Percentiles rank a stretch among this genome's conserved stretches.
Evolutionary conservation across 805 yeast genomes (phyloP).

Genomic region (Wickerhamiella shivajii): DNA sequence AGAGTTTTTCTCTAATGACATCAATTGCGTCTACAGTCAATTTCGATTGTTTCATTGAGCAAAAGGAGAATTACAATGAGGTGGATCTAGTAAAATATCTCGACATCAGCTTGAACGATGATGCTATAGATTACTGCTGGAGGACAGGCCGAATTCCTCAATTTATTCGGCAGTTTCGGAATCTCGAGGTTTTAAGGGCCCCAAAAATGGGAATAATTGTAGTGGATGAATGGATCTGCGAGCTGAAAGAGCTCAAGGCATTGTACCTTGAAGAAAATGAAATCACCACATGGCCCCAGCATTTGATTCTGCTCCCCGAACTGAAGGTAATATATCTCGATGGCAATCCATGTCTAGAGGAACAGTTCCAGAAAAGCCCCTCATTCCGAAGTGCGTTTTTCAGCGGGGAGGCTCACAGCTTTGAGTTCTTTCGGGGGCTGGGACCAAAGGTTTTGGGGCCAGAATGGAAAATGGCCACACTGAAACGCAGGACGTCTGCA

Average conservation of each 20-base stretch:
- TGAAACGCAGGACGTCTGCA: too few species aligned
- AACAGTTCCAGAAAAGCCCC: slow-evolving; percentile 14
- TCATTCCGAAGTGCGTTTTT: slow-evolving; percentile 14
- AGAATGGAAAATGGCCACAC: too few species aligned
- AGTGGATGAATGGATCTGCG: slow-evolving; percentile 20
- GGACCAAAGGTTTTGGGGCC: not conserved
- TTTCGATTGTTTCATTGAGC: too few species aligned
- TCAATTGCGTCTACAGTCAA: too few species aligned
- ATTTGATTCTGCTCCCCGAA: slow-evolving; percentile 13
- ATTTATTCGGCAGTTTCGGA: slow-evolving; percentile 16
- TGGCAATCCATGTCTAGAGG: slow-evolving; percentile 21
- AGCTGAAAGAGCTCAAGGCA: slow-evolving; percentile 15
- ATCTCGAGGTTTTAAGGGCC: slow-evolving; percentile 17
- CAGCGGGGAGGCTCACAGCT: not conserved
- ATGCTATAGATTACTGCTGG: slow-evolving; percentile 12
- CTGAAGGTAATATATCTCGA: slow-evolving; percentile 17
- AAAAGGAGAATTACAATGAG: too few species aligned
- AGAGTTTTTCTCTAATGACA: too few species aligned
- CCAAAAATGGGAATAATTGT: slow-evolving; percentile 16
- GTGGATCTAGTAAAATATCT: too few species aligned
- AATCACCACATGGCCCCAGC: slow-evolving; percentile 22
- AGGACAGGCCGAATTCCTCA: slow-evolving; percentile 19
- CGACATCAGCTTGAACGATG: slow-evolving; percentile 14
- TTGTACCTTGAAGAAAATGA: slow-evolving; percentile 16
- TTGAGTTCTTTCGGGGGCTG: not conserved